These are phyloP conservation scores for Ambrosiella beaveri DNA, from an alignment of 2,329 filamentous ascomycete genomes.

Conservation along the genomic window DNA sequence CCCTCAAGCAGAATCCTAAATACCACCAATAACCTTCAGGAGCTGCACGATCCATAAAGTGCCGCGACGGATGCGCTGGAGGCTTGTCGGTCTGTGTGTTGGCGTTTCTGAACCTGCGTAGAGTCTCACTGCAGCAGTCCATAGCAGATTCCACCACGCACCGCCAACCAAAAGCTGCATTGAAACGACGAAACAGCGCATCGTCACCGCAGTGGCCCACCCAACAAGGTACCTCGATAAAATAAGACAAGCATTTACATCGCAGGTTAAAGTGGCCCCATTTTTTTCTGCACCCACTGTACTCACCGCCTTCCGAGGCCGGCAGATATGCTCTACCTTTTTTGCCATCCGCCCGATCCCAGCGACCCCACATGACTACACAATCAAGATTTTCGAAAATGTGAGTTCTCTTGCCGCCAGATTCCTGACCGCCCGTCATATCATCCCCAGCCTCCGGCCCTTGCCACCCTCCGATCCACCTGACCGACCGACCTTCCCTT, in stretches of 20 bases:
- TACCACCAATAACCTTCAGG: no score
- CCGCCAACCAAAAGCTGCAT: not conserved
- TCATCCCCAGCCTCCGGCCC: not conserved
- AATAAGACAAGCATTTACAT: not conserved
- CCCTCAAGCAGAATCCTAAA: no score
- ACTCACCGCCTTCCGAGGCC: constrained; percentile 3
- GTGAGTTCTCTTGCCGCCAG: not conserved
- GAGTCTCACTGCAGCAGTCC: not conserved
- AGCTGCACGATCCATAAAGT: no score
- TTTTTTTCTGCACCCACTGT: not conserved
- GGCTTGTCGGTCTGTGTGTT: not conserved
- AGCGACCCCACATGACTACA: constrained; percentile 12
- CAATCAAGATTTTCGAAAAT: constrained; percentile 8
- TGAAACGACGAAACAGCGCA: not conserved
- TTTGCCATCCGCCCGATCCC: constrained; percentile 6
- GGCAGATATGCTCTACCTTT: not conserved
- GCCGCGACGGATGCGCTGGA: no score
- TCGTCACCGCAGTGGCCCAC: no score
- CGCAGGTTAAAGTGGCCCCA: not conserved
- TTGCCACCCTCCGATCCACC: not conserved
- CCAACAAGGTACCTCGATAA: not conserved
- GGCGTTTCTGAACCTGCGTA: not conserved
- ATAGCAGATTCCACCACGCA: not conserved
- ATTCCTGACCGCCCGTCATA: not conserved
- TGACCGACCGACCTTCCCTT: not conserved